Conservation (phyloP, 2,329 filamentous ascomycete genomes). For the Apiospora kogelbergensis region DNA sequence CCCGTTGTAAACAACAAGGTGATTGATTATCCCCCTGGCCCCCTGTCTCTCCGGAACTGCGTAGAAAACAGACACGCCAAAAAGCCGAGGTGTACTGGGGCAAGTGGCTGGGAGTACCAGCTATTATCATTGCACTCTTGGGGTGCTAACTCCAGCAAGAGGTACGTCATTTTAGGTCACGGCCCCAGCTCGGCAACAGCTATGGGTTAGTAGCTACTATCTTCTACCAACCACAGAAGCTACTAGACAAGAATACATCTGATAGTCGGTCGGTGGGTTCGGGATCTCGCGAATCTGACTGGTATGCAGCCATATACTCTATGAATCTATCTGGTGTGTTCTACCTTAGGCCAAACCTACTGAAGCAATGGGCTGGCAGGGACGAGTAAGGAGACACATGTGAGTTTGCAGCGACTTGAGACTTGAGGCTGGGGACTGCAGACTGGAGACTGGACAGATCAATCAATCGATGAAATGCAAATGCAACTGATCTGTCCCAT, state of each 20-base stretch:
- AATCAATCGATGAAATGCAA: background rate
- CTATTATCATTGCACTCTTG: background rate
- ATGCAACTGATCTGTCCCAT: background rate
- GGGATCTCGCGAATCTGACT: background rate
- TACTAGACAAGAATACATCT: background rate
- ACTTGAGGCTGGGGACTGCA: background rate
- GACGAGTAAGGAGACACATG: background rate
- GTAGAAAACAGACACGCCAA: background rate
- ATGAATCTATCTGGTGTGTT: background rate
- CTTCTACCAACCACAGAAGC: no score
- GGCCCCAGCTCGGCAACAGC: background rate
- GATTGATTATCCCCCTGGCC: background rate
- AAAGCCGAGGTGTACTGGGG: background rate
- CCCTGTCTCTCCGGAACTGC: background rate
- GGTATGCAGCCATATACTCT: background rate
- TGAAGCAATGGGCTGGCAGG: background rate
- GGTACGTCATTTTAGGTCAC: slow-evolving; percentile 6
- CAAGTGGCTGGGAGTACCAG: background rate
- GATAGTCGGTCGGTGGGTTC: background rate
- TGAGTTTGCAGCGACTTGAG: background rate
- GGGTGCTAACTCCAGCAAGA: background rate
- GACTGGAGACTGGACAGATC: background rate
- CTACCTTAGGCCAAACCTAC: background rate
- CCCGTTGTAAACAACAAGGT: background rate
- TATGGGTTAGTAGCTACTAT: background rate